Conservation (phyloP, 75 land plant genomes). For the Adiantum capillusveneris region DNA sequence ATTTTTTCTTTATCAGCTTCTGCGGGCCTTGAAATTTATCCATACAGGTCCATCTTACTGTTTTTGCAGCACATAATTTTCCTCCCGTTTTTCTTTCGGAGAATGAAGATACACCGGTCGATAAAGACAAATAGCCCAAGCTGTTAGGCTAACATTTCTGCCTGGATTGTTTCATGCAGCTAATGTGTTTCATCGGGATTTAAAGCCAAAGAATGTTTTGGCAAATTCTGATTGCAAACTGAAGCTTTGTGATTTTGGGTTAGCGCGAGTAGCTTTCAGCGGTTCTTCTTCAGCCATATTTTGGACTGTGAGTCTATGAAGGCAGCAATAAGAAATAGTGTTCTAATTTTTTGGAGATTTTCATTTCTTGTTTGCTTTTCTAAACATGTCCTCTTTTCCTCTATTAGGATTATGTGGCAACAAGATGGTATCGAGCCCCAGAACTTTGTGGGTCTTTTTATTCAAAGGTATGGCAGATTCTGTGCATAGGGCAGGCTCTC, state of each 20-base stretch:
- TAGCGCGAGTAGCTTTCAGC: conserved; percentile 11
- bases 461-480: conserved; percentile 78
- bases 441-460: conserved; percentile 81
- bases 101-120: too few relatives aligned
- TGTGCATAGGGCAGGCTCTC: too few relatives aligned
- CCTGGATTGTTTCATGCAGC: conserved; percentile 6
- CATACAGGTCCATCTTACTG: conserved; percentile 3
- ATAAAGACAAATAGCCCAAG: too few relatives aligned
- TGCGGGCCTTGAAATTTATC: conserved; percentile 10
- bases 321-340: neutral
- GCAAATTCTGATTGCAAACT: conserved; percentile 15
- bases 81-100: too few relatives aligned
- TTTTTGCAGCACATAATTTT: too few relatives aligned
- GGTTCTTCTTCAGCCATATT: conserved; percentile 12
- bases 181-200: conserved; percentile 12
- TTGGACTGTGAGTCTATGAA: conserved; percentile 9
- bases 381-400: neutral
- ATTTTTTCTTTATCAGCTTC: conserved; percentile 9
- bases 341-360: neutral
- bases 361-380: too few relatives aligned
- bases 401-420: conserved; percentile 78
- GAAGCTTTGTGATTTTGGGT: conserved; percentile 15
- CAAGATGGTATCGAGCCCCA: conserved; percentile 83
- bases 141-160: neutral
- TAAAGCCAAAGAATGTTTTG: conserved; percentile 9